Conservation (phyloP, 768 basidiomycete genomes). For the Suillus paluster region DNA sequence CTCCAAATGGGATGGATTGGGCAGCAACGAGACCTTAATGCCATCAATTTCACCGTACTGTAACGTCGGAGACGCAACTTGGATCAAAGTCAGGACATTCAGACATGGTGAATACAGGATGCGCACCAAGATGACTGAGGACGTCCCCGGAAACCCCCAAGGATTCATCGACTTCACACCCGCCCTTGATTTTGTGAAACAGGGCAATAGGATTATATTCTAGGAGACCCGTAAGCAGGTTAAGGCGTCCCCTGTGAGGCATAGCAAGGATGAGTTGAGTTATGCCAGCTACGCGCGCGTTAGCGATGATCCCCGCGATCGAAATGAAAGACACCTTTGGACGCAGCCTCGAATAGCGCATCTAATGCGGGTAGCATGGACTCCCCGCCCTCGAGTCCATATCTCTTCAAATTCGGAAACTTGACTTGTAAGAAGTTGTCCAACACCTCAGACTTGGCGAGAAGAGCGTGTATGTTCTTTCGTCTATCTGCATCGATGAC, state of each 20-base stretch:
- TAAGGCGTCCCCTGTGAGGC: constrained; percentile 89
- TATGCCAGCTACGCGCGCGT: constrained; percentile 56
- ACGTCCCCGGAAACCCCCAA: constrained; percentile 81
- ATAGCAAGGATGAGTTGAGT: constrained; percentile 79
- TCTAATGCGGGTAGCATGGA: constrained; percentile 92
- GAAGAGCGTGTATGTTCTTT: constrained; percentile 64
- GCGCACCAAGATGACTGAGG: constrained; percentile 77
- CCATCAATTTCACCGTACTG: constrained; percentile 54
- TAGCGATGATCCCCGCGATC: not conserved
- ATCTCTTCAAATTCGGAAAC: constrained; percentile 88
- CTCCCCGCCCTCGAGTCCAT: constrained; percentile 91
- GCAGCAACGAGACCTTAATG: constrained; percentile 77
- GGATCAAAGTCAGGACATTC: not conserved
- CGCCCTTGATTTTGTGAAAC: constrained; percentile 89
- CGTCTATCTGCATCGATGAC: constrained; percentile 43
- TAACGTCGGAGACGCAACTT: constrained; percentile 69
- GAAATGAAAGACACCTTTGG: constrained; percentile 47
- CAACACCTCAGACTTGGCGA: constrained; percentile 78
- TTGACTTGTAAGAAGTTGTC: constrained; percentile 87
- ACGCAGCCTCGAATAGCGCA: constrained; percentile 68
- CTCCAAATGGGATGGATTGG: constrained; percentile 87
- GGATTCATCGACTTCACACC: constrained; percentile 68
- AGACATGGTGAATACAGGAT: constrained; percentile 7
- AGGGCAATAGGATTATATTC: constrained; percentile 67
- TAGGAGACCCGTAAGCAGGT: constrained; percentile 80